Evolutionary conservation across 768 basidiomycete species (phyloP).

Genomic region (Pleurotus platypus): DNA sequence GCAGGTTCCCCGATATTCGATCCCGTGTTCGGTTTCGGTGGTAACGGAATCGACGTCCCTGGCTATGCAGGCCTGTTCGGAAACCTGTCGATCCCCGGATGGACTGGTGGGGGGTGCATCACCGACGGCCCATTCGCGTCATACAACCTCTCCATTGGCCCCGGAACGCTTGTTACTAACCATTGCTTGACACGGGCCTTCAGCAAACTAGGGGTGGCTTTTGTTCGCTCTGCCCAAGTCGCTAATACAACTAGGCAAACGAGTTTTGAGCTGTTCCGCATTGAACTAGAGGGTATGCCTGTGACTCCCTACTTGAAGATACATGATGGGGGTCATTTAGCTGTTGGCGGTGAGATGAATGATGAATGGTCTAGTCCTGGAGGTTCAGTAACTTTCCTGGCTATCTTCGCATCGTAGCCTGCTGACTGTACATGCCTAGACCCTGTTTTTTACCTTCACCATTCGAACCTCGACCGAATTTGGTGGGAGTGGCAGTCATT

Average conservation of each 20-base stretch:
- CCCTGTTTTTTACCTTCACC: constrained; percentile 36
- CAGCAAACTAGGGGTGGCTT: constrained; percentile 17
- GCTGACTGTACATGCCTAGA: constrained; percentile 15
- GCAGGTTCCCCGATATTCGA: constrained; percentile 30
- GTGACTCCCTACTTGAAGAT: constrained; percentile 20
- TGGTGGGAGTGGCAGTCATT: constrained; percentile 36
- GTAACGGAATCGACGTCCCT: constrained; percentile 26
- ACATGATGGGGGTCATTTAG: constrained; percentile 33
- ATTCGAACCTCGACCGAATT: constrained; percentile 34
- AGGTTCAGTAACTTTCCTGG: constrained; percentile 20
- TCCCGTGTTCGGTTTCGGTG: constrained; percentile 34
- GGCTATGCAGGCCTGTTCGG: constrained; percentile 14
- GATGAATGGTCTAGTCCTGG: constrained; percentile 35
- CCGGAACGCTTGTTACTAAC: constrained; percentile 25
- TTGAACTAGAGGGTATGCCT: constrained; percentile 31
- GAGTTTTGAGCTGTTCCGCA: constrained; percentile 29
- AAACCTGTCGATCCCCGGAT: constrained; percentile 9
- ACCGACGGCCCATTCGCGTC: constrained; percentile 30
- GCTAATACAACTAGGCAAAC: constrained; percentile 17
- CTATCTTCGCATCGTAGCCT: neutral
- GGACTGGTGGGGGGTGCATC: constrained; percentile 20
- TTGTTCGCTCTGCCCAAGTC: constrained; percentile 18
- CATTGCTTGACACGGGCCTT: constrained; percentile 31
- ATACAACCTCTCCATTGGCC: constrained; percentile 28
- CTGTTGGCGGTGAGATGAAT: constrained; percentile 28